Evolutionary conservation across 768 basidiomycete species (phyloP), one percentile per base, ranked within the genome.

Genomic region (Amanita pseudoporphyria): DNA sequence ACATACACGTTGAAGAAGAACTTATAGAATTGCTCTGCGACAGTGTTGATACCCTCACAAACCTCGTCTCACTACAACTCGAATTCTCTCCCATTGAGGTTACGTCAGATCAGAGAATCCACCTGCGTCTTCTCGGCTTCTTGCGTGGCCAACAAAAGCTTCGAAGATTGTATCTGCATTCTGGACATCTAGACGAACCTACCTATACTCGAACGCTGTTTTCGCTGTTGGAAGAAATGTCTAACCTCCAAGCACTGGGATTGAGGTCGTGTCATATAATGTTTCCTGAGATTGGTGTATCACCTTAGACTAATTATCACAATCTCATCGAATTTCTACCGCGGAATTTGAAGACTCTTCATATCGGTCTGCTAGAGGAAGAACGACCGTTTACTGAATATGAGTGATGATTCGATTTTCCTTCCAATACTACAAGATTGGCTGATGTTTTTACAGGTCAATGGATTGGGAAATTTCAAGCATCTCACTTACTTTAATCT

Each of bases 401-500:
- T 16, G 35, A 45, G 43, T 45, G 31, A 31, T 16, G 3, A 13
- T 21, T n/a, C n/a, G 7, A 28, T 28, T 12, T 19, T 45, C 18
- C 30, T 5, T 14, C 19, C 13, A 16, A 47, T 37, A 9, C 16
- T 47, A 16, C 19, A 28, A 22, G 26, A 28, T 7, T 28, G 7
- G 26, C 33, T 39, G 3, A 47, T 13, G 2, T 6, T 32, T 22
- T 21, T 5, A 5, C 13, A 47, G 46, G 24, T 37, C n/a, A 33
- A 28, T 24, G 21, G 14, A 28, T 14, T 47, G n/a, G 24, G 19
- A 36, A 5, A 21, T 12, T 37, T 47, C 3, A 19, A 47, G 16
- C 46, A 9, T n/a, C 46, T 47, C 21, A 37, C 46, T n/a, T 47
- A 47, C 46, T 10, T 47, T 14, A 26, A 47, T 9, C 9, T 47